These are phyloP conservation scores for Pugionium cornutum DNA, from an alignment of 345 rosid genomes.

Conservation along the genomic window DNA sequence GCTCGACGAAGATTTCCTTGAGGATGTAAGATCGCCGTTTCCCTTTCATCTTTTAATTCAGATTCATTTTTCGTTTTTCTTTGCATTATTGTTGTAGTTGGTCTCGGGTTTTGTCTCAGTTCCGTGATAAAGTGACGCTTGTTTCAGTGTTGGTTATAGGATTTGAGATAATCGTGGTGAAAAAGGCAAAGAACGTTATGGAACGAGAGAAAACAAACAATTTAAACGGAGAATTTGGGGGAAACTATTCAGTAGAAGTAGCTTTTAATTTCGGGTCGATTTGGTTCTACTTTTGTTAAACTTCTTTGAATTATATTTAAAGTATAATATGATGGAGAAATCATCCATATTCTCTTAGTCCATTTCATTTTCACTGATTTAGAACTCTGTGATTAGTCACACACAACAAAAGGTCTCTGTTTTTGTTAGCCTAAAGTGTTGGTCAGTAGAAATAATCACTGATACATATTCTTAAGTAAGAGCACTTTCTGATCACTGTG, in stretches of 20 bases:
- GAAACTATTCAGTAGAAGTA: neutral
- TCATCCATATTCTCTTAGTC: neutral
- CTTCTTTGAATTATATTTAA: neutral
- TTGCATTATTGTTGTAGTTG: neutral
- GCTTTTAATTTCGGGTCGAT: neutral
- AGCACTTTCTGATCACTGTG: neutral
- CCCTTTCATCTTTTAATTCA: neutral
- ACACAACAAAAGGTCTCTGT: neutral
- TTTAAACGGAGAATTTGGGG: neutral
- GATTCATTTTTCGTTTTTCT: neutral
- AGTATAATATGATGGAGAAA: neutral
- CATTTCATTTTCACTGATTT: neutral
- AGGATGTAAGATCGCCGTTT: conserved; percentile 54
- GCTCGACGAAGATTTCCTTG: conserved; percentile 69
- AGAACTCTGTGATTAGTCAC: neutral
- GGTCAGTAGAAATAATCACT: neutral
- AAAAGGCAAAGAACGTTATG: neutral
- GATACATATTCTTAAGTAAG: neutral
- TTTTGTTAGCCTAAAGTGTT: neutral
- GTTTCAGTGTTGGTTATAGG: conserved; percentile 10
- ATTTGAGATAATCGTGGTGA: neutral
- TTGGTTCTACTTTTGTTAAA: neutral
- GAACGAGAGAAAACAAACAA: neutral
- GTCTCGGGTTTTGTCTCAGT: neutral
- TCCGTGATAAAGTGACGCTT: neutral